Percentiles rank a stretch among this genome's conserved stretches.
Conservation (phyloP, 352 stramenopile species). For the Phytophthora constricta region DNA sequence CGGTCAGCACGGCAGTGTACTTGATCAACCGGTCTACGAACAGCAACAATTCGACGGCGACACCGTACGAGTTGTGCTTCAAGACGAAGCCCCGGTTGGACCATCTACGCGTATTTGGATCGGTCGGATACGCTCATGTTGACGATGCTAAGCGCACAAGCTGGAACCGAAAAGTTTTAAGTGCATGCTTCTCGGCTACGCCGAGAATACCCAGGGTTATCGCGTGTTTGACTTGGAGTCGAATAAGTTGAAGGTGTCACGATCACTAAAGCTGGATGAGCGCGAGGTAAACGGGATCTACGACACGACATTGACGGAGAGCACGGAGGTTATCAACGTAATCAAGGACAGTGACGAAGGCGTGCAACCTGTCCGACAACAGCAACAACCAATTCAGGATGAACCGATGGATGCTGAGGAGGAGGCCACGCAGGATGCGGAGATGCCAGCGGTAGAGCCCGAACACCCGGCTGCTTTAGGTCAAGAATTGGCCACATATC, state of each 20-base stretch:
- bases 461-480: neutral
- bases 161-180: too few relatives aligned
- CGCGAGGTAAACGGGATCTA: constrained; percentile 23
- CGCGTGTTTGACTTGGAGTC: too few relatives aligned
- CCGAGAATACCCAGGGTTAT: too few relatives aligned
- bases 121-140: too few relatives aligned
- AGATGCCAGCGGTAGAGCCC: neutral
- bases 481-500: constrained; percentile 5
- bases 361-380: constrained; percentile 1
- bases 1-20: too few relatives aligned
- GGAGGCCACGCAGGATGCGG: constrained; percentile 1
- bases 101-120: too few relatives aligned
- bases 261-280: constrained; percentile 26
- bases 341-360: constrained; percentile 6
- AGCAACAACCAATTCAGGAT: neutral
- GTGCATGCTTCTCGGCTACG: too few relatives aligned
- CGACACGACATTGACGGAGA: neutral
- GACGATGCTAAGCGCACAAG: too few relatives aligned
- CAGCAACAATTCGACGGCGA: too few relatives aligned
- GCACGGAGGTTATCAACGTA: constrained; percentile 1
- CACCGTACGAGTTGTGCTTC: too few relatives aligned
- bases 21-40: too few relatives aligned
- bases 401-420: neutral
- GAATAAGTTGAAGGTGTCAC: constrained; percentile 18
- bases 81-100: too few relatives aligned